These are phyloP conservation scores for Cordyceps militaris DNA, from an alignment of 2,329 filamentous ascomycete species.

Conservation along the genomic window DNA sequence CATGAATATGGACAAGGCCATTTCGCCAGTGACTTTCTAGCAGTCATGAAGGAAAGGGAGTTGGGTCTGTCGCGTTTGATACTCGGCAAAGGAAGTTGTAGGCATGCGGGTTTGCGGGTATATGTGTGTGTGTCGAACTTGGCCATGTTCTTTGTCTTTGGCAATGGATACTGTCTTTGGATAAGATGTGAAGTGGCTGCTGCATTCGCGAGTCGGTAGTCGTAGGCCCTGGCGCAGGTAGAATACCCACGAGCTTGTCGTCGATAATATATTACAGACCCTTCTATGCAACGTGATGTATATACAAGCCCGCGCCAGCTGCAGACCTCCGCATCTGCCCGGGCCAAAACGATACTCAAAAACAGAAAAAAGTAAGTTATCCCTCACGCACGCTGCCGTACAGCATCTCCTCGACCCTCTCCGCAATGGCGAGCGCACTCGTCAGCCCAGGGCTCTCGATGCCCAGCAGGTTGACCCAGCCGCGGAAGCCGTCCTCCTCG, in stretches of 20 bases:
- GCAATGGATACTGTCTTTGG: background rate
- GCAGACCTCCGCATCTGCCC: background rate
- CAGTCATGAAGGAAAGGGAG: background rate
- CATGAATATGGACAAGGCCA: background rate
- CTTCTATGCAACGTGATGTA: constrained; percentile 2
- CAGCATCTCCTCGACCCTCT: constrained; percentile 55
- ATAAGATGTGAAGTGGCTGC: background rate
- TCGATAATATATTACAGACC: constrained; percentile 5
- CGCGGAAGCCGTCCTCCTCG: constrained; percentile 68
- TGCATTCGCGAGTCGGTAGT: background rate
- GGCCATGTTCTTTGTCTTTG: background rate
- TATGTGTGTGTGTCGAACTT: background rate
- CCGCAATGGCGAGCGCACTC: constrained; percentile 76
- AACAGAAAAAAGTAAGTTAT: background rate
- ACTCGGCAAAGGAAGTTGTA: background rate
- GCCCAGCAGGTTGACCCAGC: constrained; percentile 83
- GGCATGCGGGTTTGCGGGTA: background rate
- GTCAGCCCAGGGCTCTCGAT: constrained; percentile 94
- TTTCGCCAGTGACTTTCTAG: background rate
- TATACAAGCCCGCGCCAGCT: background rate
- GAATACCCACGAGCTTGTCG: constrained; percentile 9
- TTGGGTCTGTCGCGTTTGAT: background rate
- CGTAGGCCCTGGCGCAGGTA: background rate
- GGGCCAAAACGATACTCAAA: background rate
- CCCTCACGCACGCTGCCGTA: constrained; percentile 28